A percentile compares a stretch with the other conserved stretches of the same genome.
Conservation (phyloP, 169 alveolate species). For the Theileria parva region DNA sequence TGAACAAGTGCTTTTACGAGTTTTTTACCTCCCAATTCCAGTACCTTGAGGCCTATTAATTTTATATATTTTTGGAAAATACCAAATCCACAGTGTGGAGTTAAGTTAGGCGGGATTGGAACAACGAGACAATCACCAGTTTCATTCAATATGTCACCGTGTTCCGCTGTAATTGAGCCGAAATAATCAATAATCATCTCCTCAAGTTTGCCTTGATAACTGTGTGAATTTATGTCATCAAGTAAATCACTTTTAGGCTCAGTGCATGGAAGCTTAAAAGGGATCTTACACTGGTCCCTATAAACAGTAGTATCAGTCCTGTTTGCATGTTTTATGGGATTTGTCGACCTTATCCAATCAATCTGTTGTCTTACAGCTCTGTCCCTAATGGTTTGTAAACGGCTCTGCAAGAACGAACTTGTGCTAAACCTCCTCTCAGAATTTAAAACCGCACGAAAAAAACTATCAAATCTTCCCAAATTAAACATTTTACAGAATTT, state of each 20-base stretch:
- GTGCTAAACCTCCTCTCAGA: constrained; percentile 25
- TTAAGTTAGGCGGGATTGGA: constrained; percentile 62
- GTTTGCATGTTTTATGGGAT: constrained; percentile 10
- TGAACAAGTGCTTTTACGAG: constrained; percentile 55
- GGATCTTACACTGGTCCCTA: constrained; percentile 30
- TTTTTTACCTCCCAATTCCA: constrained; percentile 62
- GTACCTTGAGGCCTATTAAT: constrained; percentile 35
- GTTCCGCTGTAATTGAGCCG: constrained; percentile 62
- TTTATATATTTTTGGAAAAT: background rate
- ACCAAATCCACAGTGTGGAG: constrained; percentile 67
- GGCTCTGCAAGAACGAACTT: constrained; percentile 49
- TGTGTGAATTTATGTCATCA: background rate
- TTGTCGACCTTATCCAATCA: constrained; percentile 29
- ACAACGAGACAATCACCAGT: constrained; percentile 52
- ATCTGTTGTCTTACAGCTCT: constrained; percentile 58
- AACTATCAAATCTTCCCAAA: background rate
- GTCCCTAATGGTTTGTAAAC: constrained; percentile 50
- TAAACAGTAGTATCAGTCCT: constrained; percentile 6
- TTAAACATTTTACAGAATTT: background rate
- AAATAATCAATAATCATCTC: constrained; percentile 39
- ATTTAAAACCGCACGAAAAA: background rate
- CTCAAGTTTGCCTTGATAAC: constrained; percentile 30
- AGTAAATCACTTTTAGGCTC: background rate
- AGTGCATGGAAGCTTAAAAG: constrained; percentile 10
- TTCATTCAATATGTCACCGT: constrained; percentile 35